phyloP scores from a whole-genome alignment of 306 rosid species.

The Rosa lucieae region DNA sequence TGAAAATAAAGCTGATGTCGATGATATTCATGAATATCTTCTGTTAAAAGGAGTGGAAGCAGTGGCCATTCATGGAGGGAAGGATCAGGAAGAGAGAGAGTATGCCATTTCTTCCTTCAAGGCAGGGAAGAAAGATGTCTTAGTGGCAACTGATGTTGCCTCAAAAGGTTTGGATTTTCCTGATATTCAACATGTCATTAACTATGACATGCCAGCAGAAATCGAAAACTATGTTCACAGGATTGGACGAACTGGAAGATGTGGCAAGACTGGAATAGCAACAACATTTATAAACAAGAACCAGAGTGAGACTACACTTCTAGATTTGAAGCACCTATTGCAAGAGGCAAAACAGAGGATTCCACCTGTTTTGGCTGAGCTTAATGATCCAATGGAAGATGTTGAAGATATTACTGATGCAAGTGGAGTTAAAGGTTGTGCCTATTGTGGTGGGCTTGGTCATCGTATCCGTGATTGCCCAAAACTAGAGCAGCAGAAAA shows the following conservation, averaged over 20 bases:
- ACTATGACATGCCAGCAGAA: constrained; percentile 96
- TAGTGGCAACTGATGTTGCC: constrained; percentile 96
- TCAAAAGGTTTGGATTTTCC: constrained; percentile 97
- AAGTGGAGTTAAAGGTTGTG: constrained; percentile 92
- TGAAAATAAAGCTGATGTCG: constrained; percentile 92
- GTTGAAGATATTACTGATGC: constrained; percentile 58
- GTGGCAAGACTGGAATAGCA: constrained; percentile 94
- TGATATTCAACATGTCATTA: constrained; percentile 90
- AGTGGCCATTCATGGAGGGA: constrained; percentile 94
- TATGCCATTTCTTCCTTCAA: constrained; percentile 77
- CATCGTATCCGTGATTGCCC: constrained; percentile 89
- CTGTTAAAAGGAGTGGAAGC: constrained; percentile 95
- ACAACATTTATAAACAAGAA: constrained; percentile 93
- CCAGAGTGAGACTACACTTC: constrained; percentile 90
- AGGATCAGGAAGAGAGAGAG: constrained; percentile 96
- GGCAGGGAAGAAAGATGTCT: constrained; percentile 83
- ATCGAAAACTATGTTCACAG: constrained; percentile 96
- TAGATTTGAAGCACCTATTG: constrained; percentile 90
- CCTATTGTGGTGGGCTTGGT: constrained; percentile 96
- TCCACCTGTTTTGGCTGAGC: constrained; percentile 90
- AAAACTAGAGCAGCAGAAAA: constrained; percentile 85
- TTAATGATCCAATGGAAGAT: constrained; percentile 90
- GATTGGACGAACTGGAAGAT: constrained; percentile 92
- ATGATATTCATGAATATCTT: constrained; percentile 92
- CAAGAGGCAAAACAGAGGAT: constrained; percentile 98